Percentiles rank a stretch among this genome's conserved stretches.
Conservation (phyloP, 441 rosid genomes). For the Erodium trifolium region DNA sequence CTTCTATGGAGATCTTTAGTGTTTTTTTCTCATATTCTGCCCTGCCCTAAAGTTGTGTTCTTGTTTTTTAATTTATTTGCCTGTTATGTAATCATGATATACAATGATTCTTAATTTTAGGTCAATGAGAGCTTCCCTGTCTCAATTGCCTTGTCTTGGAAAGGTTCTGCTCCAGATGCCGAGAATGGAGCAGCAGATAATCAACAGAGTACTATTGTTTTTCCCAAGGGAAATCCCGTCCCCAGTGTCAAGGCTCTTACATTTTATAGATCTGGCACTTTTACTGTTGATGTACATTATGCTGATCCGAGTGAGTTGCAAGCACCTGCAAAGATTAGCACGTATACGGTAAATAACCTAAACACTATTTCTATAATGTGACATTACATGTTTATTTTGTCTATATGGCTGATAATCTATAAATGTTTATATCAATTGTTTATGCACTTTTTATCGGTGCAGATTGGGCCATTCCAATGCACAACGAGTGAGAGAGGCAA, state of each 20-base stretch:
- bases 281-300: slow-evolving; percentile 70
- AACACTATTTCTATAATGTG: neutral
- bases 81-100: no score
- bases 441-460: slow-evolving; percentile 17
- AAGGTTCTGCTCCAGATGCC: slow-evolving; percentile 55
- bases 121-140: slow-evolving; percentile 92
- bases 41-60: neutral
- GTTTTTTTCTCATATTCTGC: neutral
- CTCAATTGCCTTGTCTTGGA: slow-evolving; percentile 69
- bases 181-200: slow-evolving; percentile 58
- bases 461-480: slow-evolving; percentile 96
- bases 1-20: neutral
- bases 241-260: slow-evolving; percentile 86
- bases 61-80: neutral
- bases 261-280: slow-evolving; percentile 69
- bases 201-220: slow-evolving; percentile 67
- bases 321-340: slow-evolving; percentile 60
- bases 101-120: slow-evolving; percentile 24
- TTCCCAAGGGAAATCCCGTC: slow-evolving; percentile 77
- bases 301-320: slow-evolving; percentile 51
- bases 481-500: slow-evolving; percentile 62
- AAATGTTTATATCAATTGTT: neutral
- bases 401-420: neutral
- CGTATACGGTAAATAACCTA: slow-evolving; percentile 46
- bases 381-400: neutral